Conservation (phyloP, 2,329 filamentous ascomycete species). For the Talaromyces funiculosus region DNA sequence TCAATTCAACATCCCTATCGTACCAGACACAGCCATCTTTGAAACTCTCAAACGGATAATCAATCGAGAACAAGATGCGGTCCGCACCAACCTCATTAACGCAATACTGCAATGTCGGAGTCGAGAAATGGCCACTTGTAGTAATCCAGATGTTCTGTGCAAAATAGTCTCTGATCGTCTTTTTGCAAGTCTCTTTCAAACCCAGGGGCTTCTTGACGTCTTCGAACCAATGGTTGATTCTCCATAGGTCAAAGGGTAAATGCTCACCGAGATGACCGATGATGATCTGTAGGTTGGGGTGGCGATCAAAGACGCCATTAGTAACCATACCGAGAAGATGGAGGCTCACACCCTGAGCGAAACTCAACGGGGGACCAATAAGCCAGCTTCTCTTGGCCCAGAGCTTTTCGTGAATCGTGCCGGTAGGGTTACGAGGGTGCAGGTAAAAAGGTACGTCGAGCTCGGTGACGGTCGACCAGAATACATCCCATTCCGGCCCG, state of each 20-base stretch:
- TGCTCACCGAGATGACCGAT: conserved; percentile 25
- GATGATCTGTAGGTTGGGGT: conserved; percentile 22
- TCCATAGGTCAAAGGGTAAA: conserved; percentile 20
- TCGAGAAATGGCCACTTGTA: conserved; percentile 27
- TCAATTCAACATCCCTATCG: conserved; percentile 20
- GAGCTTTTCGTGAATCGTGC: conserved; percentile 25
- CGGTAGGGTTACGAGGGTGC: conserved; percentile 35
- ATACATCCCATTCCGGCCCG: conserved; percentile 44
- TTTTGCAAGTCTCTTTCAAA: conserved; percentile 26
- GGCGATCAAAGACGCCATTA: conserved; percentile 24
- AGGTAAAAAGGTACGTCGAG: conserved; percentile 24
- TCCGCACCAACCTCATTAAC: conserved; percentile 24
- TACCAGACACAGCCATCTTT: conserved; percentile 23
- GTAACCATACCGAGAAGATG: conserved; percentile 24
- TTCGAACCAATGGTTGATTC: conserved; percentile 27
- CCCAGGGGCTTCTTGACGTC: conserved; percentile 20
- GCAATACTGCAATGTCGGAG: conserved; percentile 23
- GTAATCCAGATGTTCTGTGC: conserved; percentile 27
- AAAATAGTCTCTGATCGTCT: conserved; percentile 16
- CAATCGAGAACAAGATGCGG: conserved; percentile 26
- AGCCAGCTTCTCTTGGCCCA: conserved; percentile 23
- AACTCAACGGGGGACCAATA: conserved; percentile 21
- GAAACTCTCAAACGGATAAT: conserved; percentile 20
- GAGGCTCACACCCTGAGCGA: conserved; percentile 22
- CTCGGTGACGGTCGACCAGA: conserved; percentile 20